Conservation (phyloP, 495 filamentous ascomycete genomes). For the Daldinia loculata region DNA sequence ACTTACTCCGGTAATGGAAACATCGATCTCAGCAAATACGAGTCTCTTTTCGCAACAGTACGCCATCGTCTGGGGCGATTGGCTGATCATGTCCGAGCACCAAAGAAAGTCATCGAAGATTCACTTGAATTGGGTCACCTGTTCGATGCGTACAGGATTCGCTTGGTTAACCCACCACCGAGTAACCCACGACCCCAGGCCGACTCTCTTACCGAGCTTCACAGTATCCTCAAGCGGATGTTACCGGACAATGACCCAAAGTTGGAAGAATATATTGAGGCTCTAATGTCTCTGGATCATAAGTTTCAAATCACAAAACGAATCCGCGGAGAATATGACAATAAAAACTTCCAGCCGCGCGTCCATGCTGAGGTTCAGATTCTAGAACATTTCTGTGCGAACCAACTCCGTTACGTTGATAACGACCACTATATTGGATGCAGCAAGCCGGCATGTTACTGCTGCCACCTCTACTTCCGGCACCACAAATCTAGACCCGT, state of each 20-base stretch:
- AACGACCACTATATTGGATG: constrained; percentile 49
- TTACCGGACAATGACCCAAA: background rate
- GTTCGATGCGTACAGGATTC: constrained; percentile 18
- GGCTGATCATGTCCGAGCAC: constrained; percentile 29
- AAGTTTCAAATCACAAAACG: constrained; percentile 14
- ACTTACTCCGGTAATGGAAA: background rate
- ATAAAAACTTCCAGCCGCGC: constrained; percentile 25
- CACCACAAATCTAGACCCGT: constrained; percentile 33
- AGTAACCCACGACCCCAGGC: constrained; percentile 8
- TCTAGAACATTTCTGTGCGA: constrained; percentile 32
- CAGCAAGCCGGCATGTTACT: constrained; percentile 53
- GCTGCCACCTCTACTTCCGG: constrained; percentile 48
- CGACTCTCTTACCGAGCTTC: constrained; percentile 24
- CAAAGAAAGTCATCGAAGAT: constrained; percentile 29
- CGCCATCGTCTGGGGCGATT: constrained; percentile 27
- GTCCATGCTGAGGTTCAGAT: constrained; percentile 51
- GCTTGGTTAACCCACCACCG: background rate
- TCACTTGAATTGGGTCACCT: constrained; percentile 8
- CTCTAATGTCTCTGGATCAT: constrained; percentile 13
- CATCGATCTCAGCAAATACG: background rate
- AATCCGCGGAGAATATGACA: constrained; percentile 49
- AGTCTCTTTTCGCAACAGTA: background rate
- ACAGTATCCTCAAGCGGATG: constrained; percentile 30
- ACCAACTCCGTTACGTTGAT: constrained; percentile 40
- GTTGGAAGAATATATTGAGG: constrained; percentile 13